Evolutionary conservation across 495 filamentous ascomycete genomes (phyloP), one percentile per base, ranked within the genome.

Genomic region (Penicillium daleae): DNA sequence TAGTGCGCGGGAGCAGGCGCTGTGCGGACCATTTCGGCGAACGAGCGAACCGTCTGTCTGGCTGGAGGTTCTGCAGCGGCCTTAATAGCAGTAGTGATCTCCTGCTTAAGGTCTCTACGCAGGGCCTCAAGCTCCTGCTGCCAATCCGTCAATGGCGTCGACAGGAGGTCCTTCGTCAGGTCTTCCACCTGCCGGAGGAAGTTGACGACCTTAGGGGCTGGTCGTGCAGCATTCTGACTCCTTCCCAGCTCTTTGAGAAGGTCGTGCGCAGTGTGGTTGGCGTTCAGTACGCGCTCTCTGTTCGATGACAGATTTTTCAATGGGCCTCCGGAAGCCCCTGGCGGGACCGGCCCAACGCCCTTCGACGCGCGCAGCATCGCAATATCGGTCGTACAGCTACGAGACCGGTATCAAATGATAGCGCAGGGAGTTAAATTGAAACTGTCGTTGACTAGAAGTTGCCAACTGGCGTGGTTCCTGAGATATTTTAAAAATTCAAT

Each of bases 401-500:
- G 8, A 44, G 4, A 21, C 40, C 40, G 19, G 40, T 44, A 44
- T 21, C 40, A 21, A 44, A 44, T 8, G 19, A n/a, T 44, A 44
- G 40, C 40, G 40, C 40, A 44, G 40, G 40, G 40, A 44, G 40
- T 44, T 44, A 44, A 21, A 44, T 44, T n/a, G 19, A 44, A 44
- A 19, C 8, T 44, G 40, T n/a, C 40, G 40, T 44, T 44, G 5
- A 19, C 40, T 1, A 21, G 17, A 19, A 44, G n/a, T 44, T 21
- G 40, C 40, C 19, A 44, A 44, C 40, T 44, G 40, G 40, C 19
- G n/a, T 44, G 40, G 40, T 44, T 44, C 40, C 40, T 44, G 40
- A 44, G 40, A 44, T 44, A 44, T 44, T 44, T 21, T n/a, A 44
- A 44, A 21, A 44, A 44, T 44, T 44, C 40, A 44, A 44, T 44